Conservation (phyloP, 164 flowering plant species). For the Sextonia rubra region DNA sequence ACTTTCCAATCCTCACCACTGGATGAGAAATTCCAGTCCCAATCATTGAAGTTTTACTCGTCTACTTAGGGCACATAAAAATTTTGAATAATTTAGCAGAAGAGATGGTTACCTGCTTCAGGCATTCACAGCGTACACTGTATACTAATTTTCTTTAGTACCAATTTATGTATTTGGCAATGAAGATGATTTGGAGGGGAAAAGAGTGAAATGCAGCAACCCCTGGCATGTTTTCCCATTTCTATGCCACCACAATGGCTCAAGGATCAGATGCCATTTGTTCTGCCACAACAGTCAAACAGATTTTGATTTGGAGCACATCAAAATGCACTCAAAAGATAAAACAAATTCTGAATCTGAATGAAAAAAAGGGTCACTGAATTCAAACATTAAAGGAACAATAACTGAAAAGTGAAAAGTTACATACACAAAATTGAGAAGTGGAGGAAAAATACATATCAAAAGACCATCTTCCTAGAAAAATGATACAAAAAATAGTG, state of each 20-base stretch:
- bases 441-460: not conserved
- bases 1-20: too few species aligned
- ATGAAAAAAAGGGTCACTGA: not conserved
- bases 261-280: not conserved
- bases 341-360: not conserved
- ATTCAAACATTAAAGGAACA: not conserved
- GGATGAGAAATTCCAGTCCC: too few species aligned
- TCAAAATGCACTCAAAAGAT: not conserved
- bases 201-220: not conserved
- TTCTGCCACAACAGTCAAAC: not conserved
- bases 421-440: not conserved
- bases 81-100: too few species aligned
- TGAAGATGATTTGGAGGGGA: too few species aligned
- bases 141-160: too few species aligned
- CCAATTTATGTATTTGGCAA: too few species aligned
- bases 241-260: not conserved
- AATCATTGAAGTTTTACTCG: too few species aligned
- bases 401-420: not conserved
- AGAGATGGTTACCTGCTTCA: too few species aligned
- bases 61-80: too few species aligned
- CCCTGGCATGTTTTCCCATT: not conserved
- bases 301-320: not conserved
- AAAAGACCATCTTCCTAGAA: not conserved
- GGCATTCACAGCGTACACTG: too few species aligned
- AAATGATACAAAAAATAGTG: not conserved